These are phyloP conservation scores for Corymbia calophylla DNA, from an alignment of 441 rosid species.

Conservation along the genomic window DNA sequence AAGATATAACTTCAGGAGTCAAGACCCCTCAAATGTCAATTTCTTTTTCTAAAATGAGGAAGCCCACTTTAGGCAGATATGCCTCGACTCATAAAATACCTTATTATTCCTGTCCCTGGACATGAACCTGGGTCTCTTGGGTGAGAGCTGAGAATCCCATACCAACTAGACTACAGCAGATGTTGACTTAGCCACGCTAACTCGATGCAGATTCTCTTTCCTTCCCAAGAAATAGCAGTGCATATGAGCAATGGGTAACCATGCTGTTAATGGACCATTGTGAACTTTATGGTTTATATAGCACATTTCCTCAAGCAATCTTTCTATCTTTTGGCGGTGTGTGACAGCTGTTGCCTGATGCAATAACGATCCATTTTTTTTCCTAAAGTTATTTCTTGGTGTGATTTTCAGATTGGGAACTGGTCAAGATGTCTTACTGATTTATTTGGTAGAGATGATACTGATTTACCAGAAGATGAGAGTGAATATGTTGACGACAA, in stretches of 20 bases:
- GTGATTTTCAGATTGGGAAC: constrained; percentile 69
- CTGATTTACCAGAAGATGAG: constrained; percentile 32
- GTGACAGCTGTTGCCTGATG: neutral
- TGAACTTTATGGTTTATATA: neutral
- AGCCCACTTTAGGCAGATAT: neutral
- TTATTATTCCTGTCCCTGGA: neutral
- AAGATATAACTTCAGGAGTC: neutral
- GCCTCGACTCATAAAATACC: neutral
- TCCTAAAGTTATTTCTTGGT: neutral
- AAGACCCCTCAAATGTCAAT: neutral
- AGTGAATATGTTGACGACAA: constrained; percentile 27
- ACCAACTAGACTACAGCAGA: neutral
- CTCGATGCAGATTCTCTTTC: neutral
- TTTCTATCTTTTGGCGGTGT: neutral
- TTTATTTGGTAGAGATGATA: constrained; percentile 74
- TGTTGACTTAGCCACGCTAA: neutral
- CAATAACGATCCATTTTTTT: neutral
- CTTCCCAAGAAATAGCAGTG: neutral
- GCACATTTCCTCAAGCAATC: neutral
- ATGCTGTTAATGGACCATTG: neutral
- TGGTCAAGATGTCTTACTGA: constrained; percentile 98
- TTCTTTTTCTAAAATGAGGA: neutral
- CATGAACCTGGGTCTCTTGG: neutral
- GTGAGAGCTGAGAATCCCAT: neutral
- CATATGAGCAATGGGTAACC: neutral